phyloP scores from a whole-genome alignment of 768 basidiomycete species.

The Goffeauzyma gilvescens region DNA sequence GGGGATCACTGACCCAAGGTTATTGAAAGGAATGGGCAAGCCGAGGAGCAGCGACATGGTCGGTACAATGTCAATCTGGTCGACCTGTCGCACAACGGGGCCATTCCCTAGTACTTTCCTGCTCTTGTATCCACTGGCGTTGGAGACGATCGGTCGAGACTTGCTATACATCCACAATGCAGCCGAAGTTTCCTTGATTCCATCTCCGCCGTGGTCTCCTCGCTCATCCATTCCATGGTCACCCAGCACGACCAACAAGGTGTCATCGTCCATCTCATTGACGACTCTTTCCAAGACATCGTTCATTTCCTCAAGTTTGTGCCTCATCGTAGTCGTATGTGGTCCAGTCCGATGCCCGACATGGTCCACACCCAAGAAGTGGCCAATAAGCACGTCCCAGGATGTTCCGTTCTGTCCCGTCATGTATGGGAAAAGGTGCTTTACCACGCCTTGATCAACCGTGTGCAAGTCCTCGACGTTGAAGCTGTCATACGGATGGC shows the following conservation, averaged over 20 bases:
- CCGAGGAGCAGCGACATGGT: slow-evolving; percentile 76
- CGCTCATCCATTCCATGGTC: slow-evolving; percentile 94
- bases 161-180: slow-evolving; percentile 89
- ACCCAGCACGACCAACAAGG: slow-evolving; percentile 73
- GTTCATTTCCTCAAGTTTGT: slow-evolving; percentile 79
- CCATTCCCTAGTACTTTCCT: no score
- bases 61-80: slow-evolving; percentile 86
- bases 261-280: slow-evolving; percentile 51
- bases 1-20: slow-evolving; percentile 75
- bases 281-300: slow-evolving; percentile 55
- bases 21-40: slow-evolving; percentile 85
- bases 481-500: slow-evolving; percentile 79
- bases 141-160: slow-evolving; percentile 31
- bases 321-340: slow-evolving; percentile 62
- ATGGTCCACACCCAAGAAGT: slow-evolving; percentile 90
- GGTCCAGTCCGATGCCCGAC: slow-evolving; percentile 88
- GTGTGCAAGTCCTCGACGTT: slow-evolving; percentile 96
- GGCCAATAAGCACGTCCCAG: slow-evolving; percentile 80
- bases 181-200: slow-evolving; percentile 59
- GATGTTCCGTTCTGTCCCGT: slow-evolving; percentile 30
- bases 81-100: no score
- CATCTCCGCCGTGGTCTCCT: slow-evolving; percentile 92
- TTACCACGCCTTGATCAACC: slow-evolving; percentile 76
- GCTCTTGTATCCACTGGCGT: no score
- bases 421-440: slow-evolving; percentile 64